Base-by-base conservation (phyloP, 2,329 filamentous ascomycete species). In the Pseudopyricularia cyperi region DNA sequence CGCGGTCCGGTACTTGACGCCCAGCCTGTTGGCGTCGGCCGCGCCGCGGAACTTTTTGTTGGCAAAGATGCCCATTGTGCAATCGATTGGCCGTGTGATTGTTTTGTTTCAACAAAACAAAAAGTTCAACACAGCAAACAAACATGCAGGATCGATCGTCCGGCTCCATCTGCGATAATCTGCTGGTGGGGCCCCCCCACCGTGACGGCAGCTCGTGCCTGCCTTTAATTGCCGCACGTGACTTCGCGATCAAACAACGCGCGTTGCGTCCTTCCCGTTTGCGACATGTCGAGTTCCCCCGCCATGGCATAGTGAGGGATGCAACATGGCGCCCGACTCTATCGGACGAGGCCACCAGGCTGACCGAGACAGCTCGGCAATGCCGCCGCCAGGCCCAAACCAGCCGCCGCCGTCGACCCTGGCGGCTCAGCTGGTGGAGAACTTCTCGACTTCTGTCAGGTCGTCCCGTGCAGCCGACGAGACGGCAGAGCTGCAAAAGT, bases 361-460 rank as follows among this genome's bases (percentile, higher is more conserved):
- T 17, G 26, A 51, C 3, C 39, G 33, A 12, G 26, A 17, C 15
- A 22, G 14, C 19, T 24, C 50, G 50, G 39, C 28, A 7, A 30
- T 9, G 47, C 39, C 32, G 35, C 34, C 42, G 11, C 50, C 46
- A 51, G 56, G 30, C 48, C 49, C 30, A 26, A 54, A 62, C 51
- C 62, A 54, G 9, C 70, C 72, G 46, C 80, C 82, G 37, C 85
- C 89, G 12, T 95, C 90, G 15, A 94, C 89, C 9, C 76, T 95
- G 61, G 89, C 90, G 51, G 88, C 88, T 12, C 87, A 94, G 66
- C 82, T 96, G 53, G 88, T 93, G 57, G 83, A 87, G 63, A 88
- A 87, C 63, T 82, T 89, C 56, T 80, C 85, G 44, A 77, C 84
- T 22, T 78, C 79, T 49, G 74, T 77, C 50, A 76, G 74, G 55